These are phyloP conservation scores for Posidonia oceanica DNA, from an alignment of 116 monocot genomes.

Conservation along the genomic window DNA sequence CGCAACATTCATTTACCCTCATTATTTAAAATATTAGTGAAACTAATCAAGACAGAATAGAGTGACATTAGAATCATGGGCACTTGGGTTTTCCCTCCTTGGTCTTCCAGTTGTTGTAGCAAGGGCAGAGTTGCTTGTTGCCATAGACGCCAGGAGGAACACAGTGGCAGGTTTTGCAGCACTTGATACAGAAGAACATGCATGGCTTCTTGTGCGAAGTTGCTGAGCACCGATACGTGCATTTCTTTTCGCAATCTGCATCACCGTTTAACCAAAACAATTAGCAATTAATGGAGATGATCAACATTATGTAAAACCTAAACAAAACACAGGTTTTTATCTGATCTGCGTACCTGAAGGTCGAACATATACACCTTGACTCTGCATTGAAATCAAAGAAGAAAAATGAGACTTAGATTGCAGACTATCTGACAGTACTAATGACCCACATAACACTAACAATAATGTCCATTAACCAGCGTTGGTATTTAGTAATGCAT, in stretches of 20 bases:
- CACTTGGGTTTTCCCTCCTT: conserved; percentile 58
- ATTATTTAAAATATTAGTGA: too few relatives aligned
- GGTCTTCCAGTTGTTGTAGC: conserved; percentile 68
- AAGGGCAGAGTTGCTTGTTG: conserved; percentile 61
- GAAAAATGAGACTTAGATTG: neutral
- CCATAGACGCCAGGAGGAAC: conserved; percentile 58
- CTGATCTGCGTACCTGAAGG: neutral
- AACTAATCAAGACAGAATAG: too few relatives aligned
- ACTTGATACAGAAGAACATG: conserved; percentile 53
- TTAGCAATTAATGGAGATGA: too few relatives aligned
- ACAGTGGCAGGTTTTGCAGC: conserved; percentile 46
- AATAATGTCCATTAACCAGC: too few relatives aligned
- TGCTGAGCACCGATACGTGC: conserved; percentile 30
- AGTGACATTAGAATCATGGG: conserved; percentile 14
- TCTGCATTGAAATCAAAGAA: neutral
- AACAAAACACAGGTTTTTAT: too few relatives aligned
- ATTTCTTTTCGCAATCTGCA: conserved; percentile 5
- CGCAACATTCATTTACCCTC: too few relatives aligned
- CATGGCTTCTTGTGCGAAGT: conserved; percentile 56
- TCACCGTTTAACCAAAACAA: neutral
- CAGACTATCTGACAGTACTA: too few relatives aligned
- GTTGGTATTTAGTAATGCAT: neutral
- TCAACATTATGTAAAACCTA: too few relatives aligned
- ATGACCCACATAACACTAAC: too few relatives aligned
- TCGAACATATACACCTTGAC: neutral